Percentiles rank a stretch among this genome's conserved stretches.
Conservation (phyloP, 768 basidiomycete genomes). For the Hericium coralloides region DNA sequence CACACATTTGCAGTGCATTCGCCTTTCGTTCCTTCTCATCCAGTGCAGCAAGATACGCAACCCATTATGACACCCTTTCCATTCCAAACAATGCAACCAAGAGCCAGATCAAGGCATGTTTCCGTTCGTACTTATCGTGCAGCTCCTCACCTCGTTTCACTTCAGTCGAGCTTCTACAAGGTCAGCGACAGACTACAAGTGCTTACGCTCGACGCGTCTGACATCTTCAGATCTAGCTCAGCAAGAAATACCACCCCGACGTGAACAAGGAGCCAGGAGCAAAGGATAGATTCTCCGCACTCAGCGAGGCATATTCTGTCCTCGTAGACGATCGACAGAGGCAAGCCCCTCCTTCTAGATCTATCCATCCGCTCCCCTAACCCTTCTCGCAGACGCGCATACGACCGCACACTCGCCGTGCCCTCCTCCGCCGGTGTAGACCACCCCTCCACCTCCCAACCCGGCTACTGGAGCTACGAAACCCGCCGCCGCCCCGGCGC, state of each 20-base stretch:
- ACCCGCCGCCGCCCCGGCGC: slow-evolving; percentile 23
- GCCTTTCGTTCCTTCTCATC: slow-evolving; percentile 2
- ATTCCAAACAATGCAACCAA: slow-evolving; percentile 25
- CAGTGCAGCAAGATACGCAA: not conserved
- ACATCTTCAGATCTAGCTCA: slow-evolving; percentile 24
- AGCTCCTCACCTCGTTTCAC: not conserved
- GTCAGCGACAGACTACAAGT: slow-evolving; percentile 11
- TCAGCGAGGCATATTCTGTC: slow-evolving; percentile 39
- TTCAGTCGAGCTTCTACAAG: slow-evolving; percentile 29
- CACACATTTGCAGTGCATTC: not conserved
- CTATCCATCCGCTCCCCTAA: not conserved
- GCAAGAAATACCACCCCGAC: slow-evolving; percentile 41
- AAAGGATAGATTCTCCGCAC: slow-evolving; percentile 32
- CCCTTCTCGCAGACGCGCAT: slow-evolving; percentile 20
- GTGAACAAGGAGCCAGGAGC: slow-evolving; percentile 28
- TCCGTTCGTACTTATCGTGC: not conserved
- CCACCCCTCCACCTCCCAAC: slow-evolving; percentile 5
- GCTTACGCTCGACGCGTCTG: not conserved
- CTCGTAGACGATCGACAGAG: slow-evolving; percentile 37
- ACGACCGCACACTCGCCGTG: slow-evolving; percentile 21
- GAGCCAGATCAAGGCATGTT: slow-evolving; percentile 27
- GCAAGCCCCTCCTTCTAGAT: slow-evolving; percentile 17
- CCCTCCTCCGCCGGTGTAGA: not conserved
- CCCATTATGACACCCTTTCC: slow-evolving; percentile 28
- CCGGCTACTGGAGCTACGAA: slow-evolving; percentile 20